Conservation (phyloP, 73 alveolate species). For the Symbiodinium pilosum region DNA sequence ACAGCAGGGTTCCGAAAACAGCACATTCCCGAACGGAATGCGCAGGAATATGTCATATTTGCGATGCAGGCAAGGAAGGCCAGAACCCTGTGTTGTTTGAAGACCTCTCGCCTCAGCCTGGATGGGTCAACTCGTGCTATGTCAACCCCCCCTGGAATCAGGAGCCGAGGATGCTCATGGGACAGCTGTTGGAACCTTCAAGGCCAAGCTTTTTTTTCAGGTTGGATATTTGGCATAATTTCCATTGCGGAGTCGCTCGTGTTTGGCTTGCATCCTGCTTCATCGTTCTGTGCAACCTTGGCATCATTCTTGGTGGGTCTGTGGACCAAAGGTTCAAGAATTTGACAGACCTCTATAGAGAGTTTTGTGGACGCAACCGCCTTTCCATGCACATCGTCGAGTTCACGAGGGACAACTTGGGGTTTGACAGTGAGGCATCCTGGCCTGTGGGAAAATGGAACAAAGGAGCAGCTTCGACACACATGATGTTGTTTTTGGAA, state of each 20-base stretch:
- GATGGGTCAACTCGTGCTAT: background rate
- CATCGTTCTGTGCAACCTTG: background rate
- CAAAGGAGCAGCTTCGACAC: slow-evolving; percentile 30
- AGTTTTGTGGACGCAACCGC: background rate
- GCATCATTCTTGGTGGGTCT: background rate
- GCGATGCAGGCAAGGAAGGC: slow-evolving; percentile 7
- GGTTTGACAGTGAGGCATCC: background rate
- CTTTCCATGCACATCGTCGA: background rate
- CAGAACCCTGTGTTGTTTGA: background rate
- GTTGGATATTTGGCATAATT: slow-evolving; percentile 26
- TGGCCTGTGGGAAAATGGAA: slow-evolving; percentile 35
- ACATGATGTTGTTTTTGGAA: slow-evolving; percentile 13
- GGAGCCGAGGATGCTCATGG: background rate
- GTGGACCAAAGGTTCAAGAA: background rate
- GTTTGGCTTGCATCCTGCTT: background rate
- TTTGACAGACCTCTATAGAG: background rate
- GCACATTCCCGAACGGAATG: background rate
- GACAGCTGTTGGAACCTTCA: background rate
- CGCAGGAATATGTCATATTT: background rate
- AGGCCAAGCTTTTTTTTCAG: background rate
- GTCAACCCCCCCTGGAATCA: background rate
- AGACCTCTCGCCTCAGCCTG: background rate
- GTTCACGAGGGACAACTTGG: background rate
- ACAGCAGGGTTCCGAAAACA: background rate
- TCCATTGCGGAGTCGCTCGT: slow-evolving; percentile 12